Percentiles rank a stretch among this genome's conserved stretches.
Conservation (phyloP, 768 basidiomycete species). For the Saitozyma sp. region DNA sequence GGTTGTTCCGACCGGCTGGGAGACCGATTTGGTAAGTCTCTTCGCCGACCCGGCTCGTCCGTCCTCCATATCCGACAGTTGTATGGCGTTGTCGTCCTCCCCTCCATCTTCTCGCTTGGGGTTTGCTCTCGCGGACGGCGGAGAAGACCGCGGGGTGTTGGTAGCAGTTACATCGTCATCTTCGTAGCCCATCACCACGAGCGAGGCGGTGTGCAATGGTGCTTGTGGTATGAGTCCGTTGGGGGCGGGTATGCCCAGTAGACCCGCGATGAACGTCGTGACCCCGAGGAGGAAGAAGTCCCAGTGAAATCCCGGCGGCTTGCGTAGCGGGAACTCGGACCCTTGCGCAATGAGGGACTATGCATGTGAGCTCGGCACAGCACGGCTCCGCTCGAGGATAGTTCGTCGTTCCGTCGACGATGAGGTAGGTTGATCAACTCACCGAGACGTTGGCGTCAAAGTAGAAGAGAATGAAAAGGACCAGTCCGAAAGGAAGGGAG, state of each 20-base stretch:
- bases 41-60: background rate
- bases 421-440: constrained; percentile 45
- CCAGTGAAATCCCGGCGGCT: constrained; percentile 67
- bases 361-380: background rate
- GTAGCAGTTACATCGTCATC: constrained; percentile 1
- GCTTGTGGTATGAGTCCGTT: constrained; percentile 61
- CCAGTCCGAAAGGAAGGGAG: constrained; percentile 82
- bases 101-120: constrained; percentile 5
- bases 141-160: too few species aligned
- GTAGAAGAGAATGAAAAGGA: constrained; percentile 89
- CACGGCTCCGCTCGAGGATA: too few species aligned
- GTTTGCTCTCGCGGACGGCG: too few species aligned
- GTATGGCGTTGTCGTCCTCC: constrained; percentile 18
- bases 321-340: constrained; percentile 81
- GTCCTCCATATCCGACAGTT: constrained; percentile 26
- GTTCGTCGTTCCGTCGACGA: too few species aligned
- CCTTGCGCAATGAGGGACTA: constrained; percentile 91
- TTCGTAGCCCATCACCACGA: constrained; percentile 64
- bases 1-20: background rate
- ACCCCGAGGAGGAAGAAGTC: constrained; percentile 90
- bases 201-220: constrained; percentile 85
- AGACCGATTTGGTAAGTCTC: background rate
- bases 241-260: constrained; percentile 50
- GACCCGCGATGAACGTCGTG: constrained; percentile 71
- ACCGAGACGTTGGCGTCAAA: constrained; percentile 94